Conservation (phyloP, 257 asterid genomes). For the Paulownia fortunei region DNA sequence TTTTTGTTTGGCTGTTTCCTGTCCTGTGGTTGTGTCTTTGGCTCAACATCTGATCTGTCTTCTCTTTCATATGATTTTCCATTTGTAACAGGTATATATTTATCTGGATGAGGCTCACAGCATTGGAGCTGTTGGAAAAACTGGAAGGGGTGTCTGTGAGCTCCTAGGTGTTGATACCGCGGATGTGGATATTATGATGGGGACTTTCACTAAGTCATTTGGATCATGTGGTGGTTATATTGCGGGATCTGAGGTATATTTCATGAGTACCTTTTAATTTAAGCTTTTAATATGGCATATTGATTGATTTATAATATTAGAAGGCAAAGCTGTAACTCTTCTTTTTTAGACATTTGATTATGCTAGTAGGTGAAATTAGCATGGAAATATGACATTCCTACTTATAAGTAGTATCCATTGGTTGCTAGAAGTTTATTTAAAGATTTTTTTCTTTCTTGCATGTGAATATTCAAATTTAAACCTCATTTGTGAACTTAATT, state of each 20-base stretch:
- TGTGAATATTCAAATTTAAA: background rate
- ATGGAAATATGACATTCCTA: background rate
- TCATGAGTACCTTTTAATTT: slow-evolving; percentile 4
- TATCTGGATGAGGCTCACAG: slow-evolving; percentile 99
- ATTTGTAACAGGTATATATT: slow-evolving; percentile 62
- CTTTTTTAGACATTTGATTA: background rate
- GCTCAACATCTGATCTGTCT: slow-evolving; percentile 46
- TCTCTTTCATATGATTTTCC: slow-evolving; percentile 23
- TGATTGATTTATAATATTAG: background rate
- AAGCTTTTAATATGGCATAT: slow-evolving; percentile 7
- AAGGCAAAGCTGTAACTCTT: background rate
- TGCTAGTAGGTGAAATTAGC: background rate
- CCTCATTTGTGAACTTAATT: background rate
- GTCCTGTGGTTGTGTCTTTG: slow-evolving; percentile 36
- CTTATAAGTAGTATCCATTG: background rate
- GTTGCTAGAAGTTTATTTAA: background rate
- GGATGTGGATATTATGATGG: slow-evolving; percentile 93
- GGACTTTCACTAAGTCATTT: slow-evolving; percentile 96
- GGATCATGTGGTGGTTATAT: slow-evolving; percentile 87
- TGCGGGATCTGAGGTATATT: slow-evolving; percentile 70
- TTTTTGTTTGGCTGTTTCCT: background rate
- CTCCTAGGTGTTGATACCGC: slow-evolving; percentile 93
- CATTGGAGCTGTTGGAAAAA: slow-evolving; percentile 94
- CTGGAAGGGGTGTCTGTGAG: slow-evolving; percentile 98
- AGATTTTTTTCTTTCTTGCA: background rate